Evolutionary conservation across 2,329 filamentous ascomycete genomes (phyloP).

Genomic region (Coleophoma eucalyptorum): DNA sequence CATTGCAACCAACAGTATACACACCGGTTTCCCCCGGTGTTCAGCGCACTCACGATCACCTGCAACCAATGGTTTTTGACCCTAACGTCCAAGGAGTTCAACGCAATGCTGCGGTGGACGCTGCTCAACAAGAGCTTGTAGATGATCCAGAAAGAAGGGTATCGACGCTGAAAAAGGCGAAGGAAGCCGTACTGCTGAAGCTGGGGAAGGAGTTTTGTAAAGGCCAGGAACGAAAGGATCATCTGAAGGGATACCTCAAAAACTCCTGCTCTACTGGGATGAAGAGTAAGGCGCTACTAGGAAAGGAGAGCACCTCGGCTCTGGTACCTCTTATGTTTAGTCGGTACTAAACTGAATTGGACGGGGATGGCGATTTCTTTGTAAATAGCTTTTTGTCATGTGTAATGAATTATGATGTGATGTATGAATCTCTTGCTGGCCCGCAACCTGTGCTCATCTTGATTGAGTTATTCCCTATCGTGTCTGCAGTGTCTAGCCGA

Average conservation of each 20-base stretch:
- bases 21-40: constrained; percentile 41
- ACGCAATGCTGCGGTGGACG: constrained; percentile 53
- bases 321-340: constrained; percentile 60
- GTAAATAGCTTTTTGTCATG: constrained; percentile 1
- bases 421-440: too few relatives aligned
- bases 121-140: constrained; percentile 50
- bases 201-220: constrained; percentile 48
- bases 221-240: constrained; percentile 18
- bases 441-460: too few relatives aligned
- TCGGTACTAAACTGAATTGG: constrained; percentile 24
- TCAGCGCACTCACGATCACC: constrained; percentile 6
- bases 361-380: not conserved
- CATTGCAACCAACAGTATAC: not conserved
- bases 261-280: constrained; percentile 17
- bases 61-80: constrained; percentile 54
- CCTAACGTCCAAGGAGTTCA: constrained; percentile 52
- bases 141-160: constrained; percentile 52
- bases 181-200: constrained; percentile 56
- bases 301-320: constrained; percentile 46
- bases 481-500: too few relatives aligned
- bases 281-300: constrained; percentile 16
- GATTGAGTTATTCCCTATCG: too few relatives aligned
- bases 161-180: constrained; percentile 53
- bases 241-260: constrained; percentile 19
- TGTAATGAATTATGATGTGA: constrained; percentile 18